Conservation (phyloP, 306 rosid genomes). For the Inga leiocalycina region DNA sequence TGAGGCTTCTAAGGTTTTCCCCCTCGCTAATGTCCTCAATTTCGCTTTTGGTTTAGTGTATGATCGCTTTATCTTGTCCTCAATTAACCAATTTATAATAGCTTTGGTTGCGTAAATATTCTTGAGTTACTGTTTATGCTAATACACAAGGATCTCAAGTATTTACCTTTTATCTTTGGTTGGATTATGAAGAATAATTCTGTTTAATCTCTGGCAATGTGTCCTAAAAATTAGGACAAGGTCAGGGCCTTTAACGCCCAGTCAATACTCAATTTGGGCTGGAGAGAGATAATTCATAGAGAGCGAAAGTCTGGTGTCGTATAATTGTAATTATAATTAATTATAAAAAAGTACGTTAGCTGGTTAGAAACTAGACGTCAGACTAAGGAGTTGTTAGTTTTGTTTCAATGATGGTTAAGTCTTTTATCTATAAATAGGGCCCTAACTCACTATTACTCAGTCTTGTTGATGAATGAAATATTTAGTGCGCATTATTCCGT, state of each 20-base stretch:
- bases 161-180: neutral
- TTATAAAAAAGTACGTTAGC: too few species aligned
- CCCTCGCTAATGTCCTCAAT: neutral
- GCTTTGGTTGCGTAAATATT: neutral
- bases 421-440: too few species aligned
- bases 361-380: too few species aligned
- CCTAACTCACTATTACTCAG: too few species aligned
- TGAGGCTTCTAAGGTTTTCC: conserved; percentile 18
- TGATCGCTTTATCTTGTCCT: neutral
- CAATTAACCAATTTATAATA: neutral
- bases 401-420: too few species aligned
- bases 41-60: neutral
- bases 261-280: neutral
- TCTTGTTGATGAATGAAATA: too few species aligned
- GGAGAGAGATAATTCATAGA: neutral
- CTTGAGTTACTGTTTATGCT: neutral
- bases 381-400: too few species aligned
- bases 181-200: neutral
- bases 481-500: too few species aligned
- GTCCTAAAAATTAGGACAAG: neutral
- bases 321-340: too few species aligned
- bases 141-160: neutral
- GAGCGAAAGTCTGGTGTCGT: neutral
- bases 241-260: neutral
- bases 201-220: neutral